Percentiles rank a stretch among this genome's conserved stretches.
Conservation (phyloP, 805 yeast species). For the Candida jianshihensis region DNA sequence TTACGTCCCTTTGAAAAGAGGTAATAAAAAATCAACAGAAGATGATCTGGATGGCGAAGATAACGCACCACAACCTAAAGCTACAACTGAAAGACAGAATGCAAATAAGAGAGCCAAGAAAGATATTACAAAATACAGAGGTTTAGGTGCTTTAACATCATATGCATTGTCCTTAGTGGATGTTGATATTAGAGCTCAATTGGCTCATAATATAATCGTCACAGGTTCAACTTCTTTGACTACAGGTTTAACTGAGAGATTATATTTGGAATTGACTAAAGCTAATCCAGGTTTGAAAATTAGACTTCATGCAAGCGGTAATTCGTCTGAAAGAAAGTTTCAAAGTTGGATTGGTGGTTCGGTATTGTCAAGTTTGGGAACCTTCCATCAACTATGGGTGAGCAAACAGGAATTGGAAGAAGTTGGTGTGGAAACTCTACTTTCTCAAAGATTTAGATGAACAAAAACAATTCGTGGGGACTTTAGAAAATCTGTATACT, state of each 20-base stretch:
- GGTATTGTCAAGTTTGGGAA: slow-evolving; percentile 79
- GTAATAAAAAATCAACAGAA: slow-evolving; percentile 27
- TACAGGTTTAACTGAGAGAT: slow-evolving; percentile 75
- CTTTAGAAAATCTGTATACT: not conserved
- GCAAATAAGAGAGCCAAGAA: slow-evolving; percentile 23
- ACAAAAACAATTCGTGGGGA: not conserved
- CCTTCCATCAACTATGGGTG: slow-evolving; percentile 95
- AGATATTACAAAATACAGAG: slow-evolving; percentile 26
- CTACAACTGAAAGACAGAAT: slow-evolving; percentile 11
- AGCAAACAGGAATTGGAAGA: slow-evolving; percentile 82
- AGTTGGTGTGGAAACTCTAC: slow-evolving; percentile 75
- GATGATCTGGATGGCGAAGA: slow-evolving; percentile 24
- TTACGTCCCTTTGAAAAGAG: slow-evolving; percentile 68
- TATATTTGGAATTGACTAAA: slow-evolving; percentile 61
- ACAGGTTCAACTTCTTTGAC: slow-evolving; percentile 80
- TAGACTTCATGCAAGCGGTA: slow-evolving; percentile 77
- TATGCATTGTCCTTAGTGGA: slow-evolving; percentile 56
- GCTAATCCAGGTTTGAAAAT: slow-evolving; percentile 81
- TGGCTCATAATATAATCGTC: slow-evolving; percentile 82
- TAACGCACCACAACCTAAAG: slow-evolving; percentile 14
- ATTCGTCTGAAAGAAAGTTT: slow-evolving; percentile 65
- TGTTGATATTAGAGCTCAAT: slow-evolving; percentile 74
- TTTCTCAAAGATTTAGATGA: slow-evolving; percentile 76
- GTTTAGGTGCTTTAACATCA: slow-evolving; percentile 54
- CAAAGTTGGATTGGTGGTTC: slow-evolving; percentile 93